These are phyloP conservation scores for Cercospora sojina DNA, from an alignment of 2,329 filamentous ascomycete species.

Conservation along the genomic window DNA sequence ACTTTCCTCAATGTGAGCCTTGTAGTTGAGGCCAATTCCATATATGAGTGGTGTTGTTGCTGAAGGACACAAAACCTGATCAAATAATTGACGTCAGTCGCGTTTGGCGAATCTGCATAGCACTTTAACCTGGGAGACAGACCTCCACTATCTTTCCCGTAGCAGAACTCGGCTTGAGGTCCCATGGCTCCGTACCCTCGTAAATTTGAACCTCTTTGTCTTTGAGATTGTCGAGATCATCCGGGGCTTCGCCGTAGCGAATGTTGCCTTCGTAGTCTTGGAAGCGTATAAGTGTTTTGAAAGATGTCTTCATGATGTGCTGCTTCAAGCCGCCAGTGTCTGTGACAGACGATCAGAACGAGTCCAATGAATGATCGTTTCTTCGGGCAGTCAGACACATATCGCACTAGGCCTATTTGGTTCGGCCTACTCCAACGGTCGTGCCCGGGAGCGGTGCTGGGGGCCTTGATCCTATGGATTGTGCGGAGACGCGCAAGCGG, in stretches of 20 bases:
- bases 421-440: neutral
- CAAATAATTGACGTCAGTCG: neutral
- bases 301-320: neutral
- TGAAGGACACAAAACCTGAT: neutral
- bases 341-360: neutral
- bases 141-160: neutral
- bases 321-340: neutral
- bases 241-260: neutral
- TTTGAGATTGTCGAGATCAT: neutral
- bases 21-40: slow-evolving; percentile 59
- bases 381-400: neutral
- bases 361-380: neutral
- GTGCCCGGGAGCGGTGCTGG: too few species aligned
- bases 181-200: neutral
- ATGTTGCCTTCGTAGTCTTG: neutral
- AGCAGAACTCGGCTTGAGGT: neutral
- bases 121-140: neutral
- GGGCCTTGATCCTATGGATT: too few species aligned
- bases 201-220: neutral
- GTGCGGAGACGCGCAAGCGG: neutral
- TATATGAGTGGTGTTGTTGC: neutral
- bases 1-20: slow-evolving; percentile 47
- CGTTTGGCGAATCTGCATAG: neutral
- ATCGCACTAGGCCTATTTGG: neutral
- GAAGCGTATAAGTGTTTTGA: neutral